A percentile compares a stretch with the other conserved stretches of the same genome.
These are phyloP conservation scores for Leishmania major DNA, from an alignment of 208 protist species.

Conservation along the genomic window DNA sequence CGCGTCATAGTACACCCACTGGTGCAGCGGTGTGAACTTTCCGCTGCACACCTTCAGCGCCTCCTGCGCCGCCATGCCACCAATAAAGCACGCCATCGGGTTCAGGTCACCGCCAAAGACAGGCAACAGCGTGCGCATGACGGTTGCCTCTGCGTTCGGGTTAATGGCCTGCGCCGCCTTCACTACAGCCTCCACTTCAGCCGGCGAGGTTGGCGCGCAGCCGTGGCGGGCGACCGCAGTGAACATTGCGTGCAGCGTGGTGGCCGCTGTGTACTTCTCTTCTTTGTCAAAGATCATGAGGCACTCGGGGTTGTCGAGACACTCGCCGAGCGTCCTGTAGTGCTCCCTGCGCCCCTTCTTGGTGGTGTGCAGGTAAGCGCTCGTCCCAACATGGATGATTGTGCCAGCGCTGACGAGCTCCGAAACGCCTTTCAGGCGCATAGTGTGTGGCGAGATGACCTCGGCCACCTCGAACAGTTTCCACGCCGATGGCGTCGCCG, in stretches of 20 bases:
- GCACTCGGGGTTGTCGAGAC: constrained; percentile 62
- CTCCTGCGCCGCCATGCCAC: constrained; percentile 96
- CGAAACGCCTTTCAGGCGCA: constrained; percentile 56
- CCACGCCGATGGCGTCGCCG: constrained; percentile 33
- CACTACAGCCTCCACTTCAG: constrained; percentile 44
- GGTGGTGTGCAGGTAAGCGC: constrained; percentile 91
- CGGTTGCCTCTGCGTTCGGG: constrained; percentile 28
- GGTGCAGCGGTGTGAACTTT: constrained; percentile 97
- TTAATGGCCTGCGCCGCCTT: constrained; percentile 31
- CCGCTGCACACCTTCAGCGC: constrained; percentile 94
- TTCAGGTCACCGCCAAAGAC: constrained; percentile 81
- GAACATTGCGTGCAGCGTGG: constrained; percentile 82
- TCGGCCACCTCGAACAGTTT: constrained; percentile 71
- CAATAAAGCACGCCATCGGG: constrained; percentile 94
- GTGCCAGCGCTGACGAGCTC: constrained; percentile 14
- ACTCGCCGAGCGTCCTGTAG: constrained; percentile 63
- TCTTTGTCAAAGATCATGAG: constrained; percentile 84
- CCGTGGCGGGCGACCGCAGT: constrained; percentile 56
- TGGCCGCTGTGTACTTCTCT: constrained; percentile 65
- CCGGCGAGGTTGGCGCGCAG: constrained; percentile 22
- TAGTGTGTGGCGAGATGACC: constrained; percentile 71
- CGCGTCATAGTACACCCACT: constrained; percentile 97
- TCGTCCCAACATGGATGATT: constrained; percentile 50
- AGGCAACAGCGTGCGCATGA: constrained; percentile 52
- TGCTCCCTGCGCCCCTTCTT: constrained; percentile 68